These are phyloP conservation scores for Prosopis cineraria DNA, from an alignment of 306 rosid genomes.

Conservation along the genomic window DNA sequence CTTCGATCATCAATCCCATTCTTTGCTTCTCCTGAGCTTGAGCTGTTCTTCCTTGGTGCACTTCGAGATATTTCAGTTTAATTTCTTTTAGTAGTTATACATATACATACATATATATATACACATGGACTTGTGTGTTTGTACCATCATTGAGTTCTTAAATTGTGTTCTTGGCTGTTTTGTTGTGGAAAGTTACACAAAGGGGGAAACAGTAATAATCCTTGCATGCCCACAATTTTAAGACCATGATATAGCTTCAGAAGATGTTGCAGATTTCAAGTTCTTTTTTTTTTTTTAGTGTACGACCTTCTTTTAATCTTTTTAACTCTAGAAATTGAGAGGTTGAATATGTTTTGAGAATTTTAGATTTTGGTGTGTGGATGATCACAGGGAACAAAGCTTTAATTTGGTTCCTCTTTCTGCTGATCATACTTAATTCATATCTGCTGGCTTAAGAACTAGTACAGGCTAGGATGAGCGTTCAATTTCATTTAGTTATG, in stretches of 20 bases:
- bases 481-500: background rate
- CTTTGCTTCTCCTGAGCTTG: slow-evolving; percentile 80
- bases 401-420: background rate
- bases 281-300: background rate
- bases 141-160: background rate
- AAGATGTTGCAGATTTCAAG: background rate
- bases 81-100: slow-evolving; percentile 28
- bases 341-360: background rate
- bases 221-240: background rate
- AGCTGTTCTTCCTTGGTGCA: slow-evolving; percentile 61
- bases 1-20: slow-evolving; percentile 57
- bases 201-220: background rate
- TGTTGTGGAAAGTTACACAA: background rate
- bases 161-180: background rate
- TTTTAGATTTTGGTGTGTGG: background rate
- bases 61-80: slow-evolving; percentile 65
- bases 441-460: background rate
- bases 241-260: background rate
- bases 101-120: background rate
- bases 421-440: background rate
- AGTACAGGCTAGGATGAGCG: background rate
- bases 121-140: background rate
- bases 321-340: background rate
- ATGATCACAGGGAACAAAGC: background rate
- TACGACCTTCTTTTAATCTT: too few species aligned